Evolutionary conservation across 225 moss, liverwort and hornwort genomes (phyloP).

Genomic region (Marchantia paleacea): DNA sequence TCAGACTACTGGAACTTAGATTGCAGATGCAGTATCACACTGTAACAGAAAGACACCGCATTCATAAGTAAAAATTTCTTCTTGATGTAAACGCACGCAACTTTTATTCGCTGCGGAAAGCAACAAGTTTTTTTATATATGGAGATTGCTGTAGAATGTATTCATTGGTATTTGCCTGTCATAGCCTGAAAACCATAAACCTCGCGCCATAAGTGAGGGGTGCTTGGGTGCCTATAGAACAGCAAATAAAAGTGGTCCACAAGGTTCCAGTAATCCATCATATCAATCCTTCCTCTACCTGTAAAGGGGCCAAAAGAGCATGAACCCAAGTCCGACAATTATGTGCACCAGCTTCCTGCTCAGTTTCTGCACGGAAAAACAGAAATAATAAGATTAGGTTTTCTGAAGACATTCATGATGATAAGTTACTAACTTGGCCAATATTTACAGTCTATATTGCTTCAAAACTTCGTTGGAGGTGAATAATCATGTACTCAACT

Average conservation of each 20-base stretch:
- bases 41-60: background rate
- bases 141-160: too few species aligned
- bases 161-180: too few species aligned
- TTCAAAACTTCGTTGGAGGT: background rate
- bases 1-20: background rate
- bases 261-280: background rate
- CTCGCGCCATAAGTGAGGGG: too few species aligned
- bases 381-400: background rate
- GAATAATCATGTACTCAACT: background rate
- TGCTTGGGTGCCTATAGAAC: too few species aligned
- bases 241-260: background rate
- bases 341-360: conserved; percentile 92
- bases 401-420: background rate
- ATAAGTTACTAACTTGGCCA: too few species aligned
- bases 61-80: too few species aligned
- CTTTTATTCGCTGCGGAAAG: too few species aligned
- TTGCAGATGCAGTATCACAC: background rate
- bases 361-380: conserved; percentile 51
- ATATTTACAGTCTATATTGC: too few species aligned
- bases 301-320: conserved; percentile 93
- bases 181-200: too few species aligned
- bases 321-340: conserved; percentile 67
- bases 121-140: too few species aligned
- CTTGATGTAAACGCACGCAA: too few species aligned
- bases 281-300: conserved; percentile 40